These are phyloP conservation scores for Hippophae gyantsensis DNA, from an alignment of 306 rosid genomes.

Conservation along the genomic window DNA sequence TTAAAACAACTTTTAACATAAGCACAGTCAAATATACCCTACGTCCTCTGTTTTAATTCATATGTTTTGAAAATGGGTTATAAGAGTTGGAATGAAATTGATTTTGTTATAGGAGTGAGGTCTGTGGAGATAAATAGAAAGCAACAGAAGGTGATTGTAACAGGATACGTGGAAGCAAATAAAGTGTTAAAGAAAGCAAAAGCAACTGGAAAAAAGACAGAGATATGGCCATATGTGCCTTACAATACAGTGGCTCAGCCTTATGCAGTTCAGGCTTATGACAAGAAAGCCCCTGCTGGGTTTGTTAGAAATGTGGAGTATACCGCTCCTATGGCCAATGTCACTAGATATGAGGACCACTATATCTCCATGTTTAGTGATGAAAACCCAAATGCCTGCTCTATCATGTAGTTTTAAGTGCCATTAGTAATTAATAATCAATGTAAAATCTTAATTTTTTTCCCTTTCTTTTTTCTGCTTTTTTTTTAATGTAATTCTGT, in stretches of 20 bases:
- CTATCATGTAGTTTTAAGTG: constrained; percentile 51
- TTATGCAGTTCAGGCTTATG: constrained; percentile 64
- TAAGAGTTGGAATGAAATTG: constrained; percentile 2
- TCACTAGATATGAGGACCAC: constrained; percentile 70
- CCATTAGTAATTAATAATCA: no score
- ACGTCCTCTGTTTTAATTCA: neutral
- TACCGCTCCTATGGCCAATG: constrained; percentile 33
- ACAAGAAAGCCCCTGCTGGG: constrained; percentile 98
- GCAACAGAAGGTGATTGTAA: constrained; percentile 87
- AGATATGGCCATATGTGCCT: constrained; percentile 97
- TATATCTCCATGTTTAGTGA: constrained; percentile 84
- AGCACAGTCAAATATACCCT: no score
- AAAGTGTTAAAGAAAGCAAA: constrained; percentile 91
- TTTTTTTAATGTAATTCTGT: no score
- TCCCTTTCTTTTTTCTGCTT: no score
- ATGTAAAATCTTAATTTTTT: no score
- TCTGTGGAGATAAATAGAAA: constrained; percentile 89
- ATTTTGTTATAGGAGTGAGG: constrained; percentile 54
- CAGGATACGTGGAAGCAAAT: constrained; percentile 74
- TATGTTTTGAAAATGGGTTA: neutral
- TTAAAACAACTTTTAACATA: no score
- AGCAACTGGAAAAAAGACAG: constrained; percentile 81
- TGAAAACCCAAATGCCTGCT: constrained; percentile 97
- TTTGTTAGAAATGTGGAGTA: constrained; percentile 67
- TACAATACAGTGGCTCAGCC: constrained; percentile 83